Conservation (phyloP, 2,329 filamentous ascomycete species). For the Alternaria longipes region DNA sequence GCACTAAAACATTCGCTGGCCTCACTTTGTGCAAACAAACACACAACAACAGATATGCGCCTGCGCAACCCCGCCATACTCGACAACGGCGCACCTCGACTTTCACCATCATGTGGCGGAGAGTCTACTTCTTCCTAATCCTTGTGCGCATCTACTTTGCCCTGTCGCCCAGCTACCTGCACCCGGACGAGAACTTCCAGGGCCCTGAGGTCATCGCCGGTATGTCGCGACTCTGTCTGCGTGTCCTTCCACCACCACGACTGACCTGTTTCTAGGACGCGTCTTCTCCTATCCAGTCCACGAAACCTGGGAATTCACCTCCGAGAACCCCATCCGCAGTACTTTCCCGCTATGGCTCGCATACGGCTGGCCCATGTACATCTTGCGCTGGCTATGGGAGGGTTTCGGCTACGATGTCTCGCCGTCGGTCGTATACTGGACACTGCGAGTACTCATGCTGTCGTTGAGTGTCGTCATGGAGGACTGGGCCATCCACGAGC, state of each 20-base stretch:
- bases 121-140: slow-evolving; percentile 84
- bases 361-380: slow-evolving; percentile 92
- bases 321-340: slow-evolving; percentile 87
- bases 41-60: slow-evolving; percentile 43
- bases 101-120: slow-evolving; percentile 79
- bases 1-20: slow-evolving; percentile 35
- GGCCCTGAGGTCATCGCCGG: slow-evolving; percentile 96
- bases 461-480: slow-evolving; percentile 93
- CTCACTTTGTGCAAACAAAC: slow-evolving; percentile 24
- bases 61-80: slow-evolving; percentile 29
- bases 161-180: slow-evolving; percentile 92
- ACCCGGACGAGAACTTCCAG: slow-evolving; percentile 99
- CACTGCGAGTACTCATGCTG: slow-evolving; percentile 90
- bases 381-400: slow-evolving; percentile 91
- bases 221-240: slow-evolving; percentile 50
- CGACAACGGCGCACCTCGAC: slow-evolving; percentile 26
- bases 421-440: slow-evolving; percentile 89
- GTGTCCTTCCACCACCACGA: not conserved
- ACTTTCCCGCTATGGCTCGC: slow-evolving; percentile 96
- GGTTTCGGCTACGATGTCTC: slow-evolving; percentile 83
- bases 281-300: slow-evolving; percentile 92
- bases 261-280: slow-evolving; percentile 68
- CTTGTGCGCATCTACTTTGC: slow-evolving; percentile 93
- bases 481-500: slow-evolving; percentile 95
- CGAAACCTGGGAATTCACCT: slow-evolving; percentile 95